Base-by-base conservation (phyloP, 345 rosid species). In the Cardiospermum halicacabum region DNA sequence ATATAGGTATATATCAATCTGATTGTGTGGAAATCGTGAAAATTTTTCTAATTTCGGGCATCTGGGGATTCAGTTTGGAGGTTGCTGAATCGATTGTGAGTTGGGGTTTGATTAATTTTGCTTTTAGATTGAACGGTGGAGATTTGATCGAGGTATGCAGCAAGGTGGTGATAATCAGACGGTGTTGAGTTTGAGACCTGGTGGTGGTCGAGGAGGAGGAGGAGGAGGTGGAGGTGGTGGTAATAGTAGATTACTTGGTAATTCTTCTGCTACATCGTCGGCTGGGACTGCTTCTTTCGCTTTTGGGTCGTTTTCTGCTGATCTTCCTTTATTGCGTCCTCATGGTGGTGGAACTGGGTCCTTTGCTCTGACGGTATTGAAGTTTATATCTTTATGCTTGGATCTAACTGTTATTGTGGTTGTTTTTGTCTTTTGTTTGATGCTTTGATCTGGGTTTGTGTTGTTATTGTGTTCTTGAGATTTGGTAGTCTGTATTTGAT, bases 181-280 rank as follows among this genome's bases (percentile, higher is more conserved):
- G 84, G 91, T 85, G 77, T 75, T 91, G 82, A 94, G 92, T 85
- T 94, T 94, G 88, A 94, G 99, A 75, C 99, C 97, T 83, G 99
- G 97, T 74, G 99, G 97, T 81, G 97, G 99, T 80, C 94, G 97
- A 67, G 91, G 95, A 32, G 97, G 96, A 74, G n/a, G n/a, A n/a
- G n/a, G 97, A 67, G 91, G 95, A 32, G 96, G 97, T 76, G 88
- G 97, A 61, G 37, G 37, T 11, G 39, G 39, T 11, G 1, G 39
- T 11, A 85, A 92, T 34, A 82, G 77, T 79, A 87, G 95, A 81
- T 77, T 83, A 57, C 77, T 87, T 69, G 83, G 86, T 69, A 69
- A 84, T 66, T 63, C 83, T 27, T 70, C 81, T 7, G 70, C 81
- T 3, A 63, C 84, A n/a, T 72, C 85, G 3, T 57, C 71, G 5